Evolutionary conservation across 345 rosid genomes (phyloP), one percentile per base, ranked within the genome.

Genomic region (Anastatica hierochuntica): DNA sequence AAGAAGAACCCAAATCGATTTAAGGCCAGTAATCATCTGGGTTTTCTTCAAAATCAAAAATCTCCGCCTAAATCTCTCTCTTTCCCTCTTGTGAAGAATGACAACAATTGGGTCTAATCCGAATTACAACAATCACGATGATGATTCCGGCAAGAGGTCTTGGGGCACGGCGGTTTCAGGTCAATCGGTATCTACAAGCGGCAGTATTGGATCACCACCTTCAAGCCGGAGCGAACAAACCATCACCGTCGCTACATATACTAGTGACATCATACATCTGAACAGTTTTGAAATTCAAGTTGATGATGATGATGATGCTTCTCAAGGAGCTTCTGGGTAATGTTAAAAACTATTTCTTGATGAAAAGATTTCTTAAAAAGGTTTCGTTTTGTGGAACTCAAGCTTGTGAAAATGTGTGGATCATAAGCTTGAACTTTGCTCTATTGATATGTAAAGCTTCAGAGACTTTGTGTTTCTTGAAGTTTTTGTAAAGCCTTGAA

Each of bases 131-230:
- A 70, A 68, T 60, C 80, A 26, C 30, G 85, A 82, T 10, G 88
- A 84, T 54, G 83, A 66, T 53, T 42, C 50, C 8, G 49, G 18
- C 27, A 47, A 64, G 12, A 75, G 95, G 80, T 87, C 96, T 26
- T 82, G 96, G 92, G 95, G 95, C 4, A 81, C 85, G 34, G 69
- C 79, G 16, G 57, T 75, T 55, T 88, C 96, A 9, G 96, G 85
- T 47, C 90, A 88, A 62, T 85, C 95, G 23, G 79, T 85, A 15
- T 85, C 97, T 15, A 84, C 94, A 7, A 88, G 95, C 8, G 97
- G 95, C 26, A 88, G 98, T 65, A 82, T 80, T 10, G 98, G 98
- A 7, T 92, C 98, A 0, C n/a, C n/a, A n/a, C 98, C 95, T 1
- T 92, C 95, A 1, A 85, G 92, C 78, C 74, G 85, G 61, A 80